Evolutionary conservation across 2,329 filamentous ascomycete species (phyloP).

Genomic region (Colletotrichum musicola): DNA sequence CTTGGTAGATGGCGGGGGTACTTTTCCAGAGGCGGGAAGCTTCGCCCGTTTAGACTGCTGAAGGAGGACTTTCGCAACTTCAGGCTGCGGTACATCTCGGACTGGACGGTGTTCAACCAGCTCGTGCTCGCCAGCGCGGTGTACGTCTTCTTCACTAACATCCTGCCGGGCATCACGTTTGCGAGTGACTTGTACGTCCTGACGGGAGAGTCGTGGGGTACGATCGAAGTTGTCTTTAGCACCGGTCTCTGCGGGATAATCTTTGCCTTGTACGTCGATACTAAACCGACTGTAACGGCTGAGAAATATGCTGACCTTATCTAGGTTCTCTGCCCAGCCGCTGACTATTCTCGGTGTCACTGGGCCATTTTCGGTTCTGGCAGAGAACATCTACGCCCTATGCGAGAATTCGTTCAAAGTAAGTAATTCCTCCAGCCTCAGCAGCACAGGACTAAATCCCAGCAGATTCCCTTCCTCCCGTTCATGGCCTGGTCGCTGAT

Average conservation of each 20-base stretch:
- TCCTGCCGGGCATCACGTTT: slow-evolving; percentile 76
- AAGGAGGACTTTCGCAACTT: slow-evolving; percentile 62
- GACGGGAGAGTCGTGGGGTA: slow-evolving; percentile 74
- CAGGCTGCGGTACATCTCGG: slow-evolving; percentile 61
- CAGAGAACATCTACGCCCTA: slow-evolving; percentile 73
- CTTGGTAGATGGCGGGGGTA: slow-evolving; percentile 37
- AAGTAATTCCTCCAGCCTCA: not conserved
- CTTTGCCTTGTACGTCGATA: slow-evolving; percentile 65
- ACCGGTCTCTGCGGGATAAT: slow-evolving; percentile 74
- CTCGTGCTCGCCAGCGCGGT: slow-evolving; percentile 72
- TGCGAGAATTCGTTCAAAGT: slow-evolving; percentile 68
- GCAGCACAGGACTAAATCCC: not conserved
- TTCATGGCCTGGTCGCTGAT: slow-evolving; percentile 78
- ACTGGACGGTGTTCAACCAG: slow-evolving; percentile 73
- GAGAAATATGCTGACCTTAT: not conserved
- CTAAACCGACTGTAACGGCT: not conserved
- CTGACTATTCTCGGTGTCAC: slow-evolving; percentile 76
- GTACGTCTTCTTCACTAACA: slow-evolving; percentile 76
- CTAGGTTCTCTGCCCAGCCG: slow-evolving; percentile 69
- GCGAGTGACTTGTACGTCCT: slow-evolving; percentile 73
- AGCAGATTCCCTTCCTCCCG: slow-evolving; percentile 69
- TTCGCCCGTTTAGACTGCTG: slow-evolving; percentile 66
- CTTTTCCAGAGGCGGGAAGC: slow-evolving; percentile 54
- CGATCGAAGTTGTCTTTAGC: slow-evolving; percentile 76
- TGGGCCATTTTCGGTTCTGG: slow-evolving; percentile 75